Conservation (phyloP, 805 yeast genomes). For the Starmerella geochares region DNA sequence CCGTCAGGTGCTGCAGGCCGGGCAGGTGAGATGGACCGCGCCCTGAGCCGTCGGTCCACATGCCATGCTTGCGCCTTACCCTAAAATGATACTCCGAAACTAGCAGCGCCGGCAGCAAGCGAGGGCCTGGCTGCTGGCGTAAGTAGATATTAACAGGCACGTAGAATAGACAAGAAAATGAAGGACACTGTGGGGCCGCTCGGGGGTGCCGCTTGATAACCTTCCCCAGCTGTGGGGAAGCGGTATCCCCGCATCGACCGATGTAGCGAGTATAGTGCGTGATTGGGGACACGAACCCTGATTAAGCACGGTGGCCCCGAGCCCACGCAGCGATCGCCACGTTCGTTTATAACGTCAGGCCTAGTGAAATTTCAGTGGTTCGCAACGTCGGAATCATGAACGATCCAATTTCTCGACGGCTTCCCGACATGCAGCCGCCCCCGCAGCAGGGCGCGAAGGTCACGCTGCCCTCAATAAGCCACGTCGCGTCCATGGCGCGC, state of each 20-base stretch:
- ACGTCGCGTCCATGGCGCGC: constrained; percentile 2
- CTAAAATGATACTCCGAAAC: constrained; percentile 1
- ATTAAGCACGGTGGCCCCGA: constrained; percentile 8
- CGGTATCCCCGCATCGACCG: neutral
- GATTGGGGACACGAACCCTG: constrained; percentile 8
- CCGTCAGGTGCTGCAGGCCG: constrained; percentile 2
- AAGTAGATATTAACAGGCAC: neutral
- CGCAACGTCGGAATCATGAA: neutral
- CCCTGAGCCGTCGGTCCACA: neutral
- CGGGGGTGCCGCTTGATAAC: too few relatives aligned
- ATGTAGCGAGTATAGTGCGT: neutral
- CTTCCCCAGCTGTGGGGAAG: neutral
- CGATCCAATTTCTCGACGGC: constrained; percentile 6
- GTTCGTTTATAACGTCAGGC: neutral
- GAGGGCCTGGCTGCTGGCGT: too few relatives aligned
- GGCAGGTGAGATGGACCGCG: neutral
- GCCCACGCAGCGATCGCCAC: constrained; percentile 10
- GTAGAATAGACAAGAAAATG: too few relatives aligned
- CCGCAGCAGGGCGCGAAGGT: constrained; percentile 3
- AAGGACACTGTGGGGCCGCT: neutral
- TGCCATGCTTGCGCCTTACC: constrained; percentile 4
- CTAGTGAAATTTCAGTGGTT: constrained; percentile 6
- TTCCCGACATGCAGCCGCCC: constrained; percentile 1
- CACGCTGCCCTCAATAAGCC: constrained; percentile 4
- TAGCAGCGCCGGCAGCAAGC: neutral